Conservation (phyloP, 192 early-diverging fungal genomes). For the Coemansia sp. region DNA sequence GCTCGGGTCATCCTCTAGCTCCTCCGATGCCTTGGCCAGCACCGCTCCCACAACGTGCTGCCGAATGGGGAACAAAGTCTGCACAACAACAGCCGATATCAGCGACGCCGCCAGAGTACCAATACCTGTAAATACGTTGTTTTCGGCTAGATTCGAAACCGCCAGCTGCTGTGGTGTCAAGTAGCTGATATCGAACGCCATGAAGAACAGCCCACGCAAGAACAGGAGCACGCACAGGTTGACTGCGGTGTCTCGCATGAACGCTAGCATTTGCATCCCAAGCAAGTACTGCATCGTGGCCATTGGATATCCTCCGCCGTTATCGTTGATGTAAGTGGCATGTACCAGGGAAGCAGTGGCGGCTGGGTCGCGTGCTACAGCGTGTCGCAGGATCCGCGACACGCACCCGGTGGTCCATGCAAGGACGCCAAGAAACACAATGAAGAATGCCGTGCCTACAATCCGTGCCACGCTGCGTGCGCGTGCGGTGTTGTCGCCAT, state of each 20-base stretch:
- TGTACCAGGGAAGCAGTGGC: constrained; percentile 30
- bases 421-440: constrained; percentile 18
- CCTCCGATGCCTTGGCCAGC: constrained; percentile 16
- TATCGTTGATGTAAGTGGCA: constrained; percentile 14
- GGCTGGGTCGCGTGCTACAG: constrained; percentile 20
- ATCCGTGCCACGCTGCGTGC: constrained; percentile 45
- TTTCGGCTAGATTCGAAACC: constrained; percentile 15
- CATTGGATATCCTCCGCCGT: constrained; percentile 20
- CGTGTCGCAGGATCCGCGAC: constrained; percentile 16
- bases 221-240: constrained; percentile 26
- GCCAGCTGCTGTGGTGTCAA: constrained; percentile 22
- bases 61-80: constrained; percentile 28
- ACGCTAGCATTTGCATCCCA: constrained; percentile 31
- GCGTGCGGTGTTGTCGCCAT: constrained; percentile 12
- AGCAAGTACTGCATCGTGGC: constrained; percentile 27
- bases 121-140: constrained; percentile 36
- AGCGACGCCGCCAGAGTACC: constrained; percentile 41
- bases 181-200: constrained; percentile 49
- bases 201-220: constrained; percentile 26
- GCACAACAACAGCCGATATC: constrained; percentile 13
- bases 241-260: constrained; percentile 21
- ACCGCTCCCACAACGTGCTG: constrained; percentile 18
- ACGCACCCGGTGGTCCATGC: constrained; percentile 20
- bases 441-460: constrained; percentile 15
- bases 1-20: constrained; percentile 14